Percentiles rank a stretch among this genome's conserved stretches.
Evolutionary conservation across 441 rosid genomes (phyloP).

Genomic region (Erysimum pusillum): DNA sequence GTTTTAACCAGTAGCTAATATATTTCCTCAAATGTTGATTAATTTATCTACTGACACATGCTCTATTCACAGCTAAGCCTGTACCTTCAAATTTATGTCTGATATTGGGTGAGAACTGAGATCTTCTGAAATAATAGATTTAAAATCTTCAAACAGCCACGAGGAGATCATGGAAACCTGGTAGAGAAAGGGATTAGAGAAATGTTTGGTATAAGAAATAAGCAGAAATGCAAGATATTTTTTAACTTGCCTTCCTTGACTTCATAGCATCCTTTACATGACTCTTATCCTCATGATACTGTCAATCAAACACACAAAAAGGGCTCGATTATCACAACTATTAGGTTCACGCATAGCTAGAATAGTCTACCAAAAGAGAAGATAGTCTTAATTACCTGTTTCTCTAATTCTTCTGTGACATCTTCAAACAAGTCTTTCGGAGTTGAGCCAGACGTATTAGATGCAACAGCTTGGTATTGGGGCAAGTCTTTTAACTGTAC

Average conservation of each 20-base stretch:
- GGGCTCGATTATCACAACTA: slow-evolving; percentile 16
- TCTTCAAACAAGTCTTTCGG: slow-evolving; percentile 97
- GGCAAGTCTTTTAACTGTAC: slow-evolving; percentile 82
- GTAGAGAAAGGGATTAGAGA: slow-evolving; percentile 36
- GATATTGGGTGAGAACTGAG: slow-evolving; percentile 62
- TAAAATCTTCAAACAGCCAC: slow-evolving; percentile 86
- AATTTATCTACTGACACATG: neutral
- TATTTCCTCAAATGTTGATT: slow-evolving; percentile 4
- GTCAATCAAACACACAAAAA: slow-evolving; percentile 33
- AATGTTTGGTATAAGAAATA: slow-evolving; percentile 28
- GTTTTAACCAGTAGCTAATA: slow-evolving; percentile 5
- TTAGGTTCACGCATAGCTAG: slow-evolving; percentile 22
- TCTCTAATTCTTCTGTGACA: slow-evolving; percentile 83
- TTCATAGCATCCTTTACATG: slow-evolving; percentile 83
- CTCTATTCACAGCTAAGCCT: slow-evolving; percentile 1
- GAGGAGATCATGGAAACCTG: slow-evolving; percentile 69
- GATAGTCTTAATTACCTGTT: slow-evolving; percentile 60
- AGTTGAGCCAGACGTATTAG: slow-evolving; percentile 87
- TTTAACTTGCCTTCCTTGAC: slow-evolving; percentile 66
- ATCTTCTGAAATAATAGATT: slow-evolving; percentile 67
- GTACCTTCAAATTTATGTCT: slow-evolving; percentile 83
- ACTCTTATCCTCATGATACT: slow-evolving; percentile 91
- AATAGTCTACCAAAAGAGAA: slow-evolving; percentile 1
- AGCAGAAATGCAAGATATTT: neutral
- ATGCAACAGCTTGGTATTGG: slow-evolving; percentile 89